Evolutionary conservation across 2,329 filamentous ascomycete genomes (phyloP).

Genomic region (Diaporthe sp.): DNA sequence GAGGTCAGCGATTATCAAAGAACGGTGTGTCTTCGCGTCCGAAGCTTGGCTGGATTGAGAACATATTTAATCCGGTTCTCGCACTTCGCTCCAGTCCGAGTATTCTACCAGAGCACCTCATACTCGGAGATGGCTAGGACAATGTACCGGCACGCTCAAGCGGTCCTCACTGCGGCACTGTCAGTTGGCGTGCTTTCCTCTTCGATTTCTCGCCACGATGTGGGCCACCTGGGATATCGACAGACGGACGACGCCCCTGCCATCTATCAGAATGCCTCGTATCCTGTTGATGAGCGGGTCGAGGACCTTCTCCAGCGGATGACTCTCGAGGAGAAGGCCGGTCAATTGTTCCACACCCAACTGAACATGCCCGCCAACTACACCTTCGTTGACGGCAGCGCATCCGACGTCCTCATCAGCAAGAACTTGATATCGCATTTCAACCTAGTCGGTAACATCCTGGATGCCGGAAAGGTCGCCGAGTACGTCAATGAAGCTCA

Average conservation of each 20-base stretch:
- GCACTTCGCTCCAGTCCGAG: not conserved
- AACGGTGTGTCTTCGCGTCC: not conserved
- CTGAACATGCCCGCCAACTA: constrained; percentile 15
- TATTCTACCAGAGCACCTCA: not conserved
- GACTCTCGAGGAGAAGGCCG: constrained; percentile 33
- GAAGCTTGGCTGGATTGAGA: not conserved
- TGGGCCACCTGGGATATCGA: not conserved
- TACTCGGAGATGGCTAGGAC: not conserved
- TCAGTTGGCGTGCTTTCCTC: constrained; percentile 14
- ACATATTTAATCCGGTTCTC: not conserved
- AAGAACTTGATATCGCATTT: constrained; percentile 41
- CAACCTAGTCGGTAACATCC: constrained; percentile 41
- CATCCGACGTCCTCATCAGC: constrained; percentile 13
- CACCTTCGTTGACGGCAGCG: not conserved
- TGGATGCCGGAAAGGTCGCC: constrained; percentile 51
- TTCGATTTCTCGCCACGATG: not conserved
- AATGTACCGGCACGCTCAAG: not conserved
- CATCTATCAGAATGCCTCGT: constrained; percentile 22
- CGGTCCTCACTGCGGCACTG: not conserved
- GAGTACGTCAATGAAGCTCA: constrained; percentile 60
- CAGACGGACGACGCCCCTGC: not conserved
- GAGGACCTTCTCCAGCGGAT: constrained; percentile 31
- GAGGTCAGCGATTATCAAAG: not conserved
- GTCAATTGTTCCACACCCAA: constrained; percentile 29
- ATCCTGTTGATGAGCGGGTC: constrained; percentile 9